Evolutionary conservation across 2,329 filamentous ascomycete genomes (phyloP).

Genomic region (Aspergillus niger): DNA sequence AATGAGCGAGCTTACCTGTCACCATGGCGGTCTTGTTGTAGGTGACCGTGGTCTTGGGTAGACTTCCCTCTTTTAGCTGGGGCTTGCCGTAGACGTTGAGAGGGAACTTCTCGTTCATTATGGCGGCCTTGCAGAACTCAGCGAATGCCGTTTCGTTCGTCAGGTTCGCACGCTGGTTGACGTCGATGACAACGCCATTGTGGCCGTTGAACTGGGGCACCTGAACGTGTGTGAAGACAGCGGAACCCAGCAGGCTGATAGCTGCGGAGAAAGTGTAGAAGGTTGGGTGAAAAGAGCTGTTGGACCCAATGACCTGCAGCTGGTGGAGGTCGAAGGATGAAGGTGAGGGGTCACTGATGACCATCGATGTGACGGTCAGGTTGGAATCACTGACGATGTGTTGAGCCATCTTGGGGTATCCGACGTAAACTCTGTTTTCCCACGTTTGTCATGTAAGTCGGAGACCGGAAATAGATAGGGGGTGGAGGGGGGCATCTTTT

Average conservation of each 20-base stretch:
- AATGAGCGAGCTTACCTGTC: slow-evolving; percentile 49
- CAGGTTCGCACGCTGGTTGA: slow-evolving; percentile 51
- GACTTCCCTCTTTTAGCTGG: slow-evolving; percentile 51
- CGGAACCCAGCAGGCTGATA: slow-evolving; percentile 49
- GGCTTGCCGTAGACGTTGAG: slow-evolving; percentile 57
- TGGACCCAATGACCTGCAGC: slow-evolving; percentile 49
- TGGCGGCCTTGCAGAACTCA: slow-evolving; percentile 52
- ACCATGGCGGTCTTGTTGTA: slow-evolving; percentile 61
- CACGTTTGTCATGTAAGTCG: neutral
- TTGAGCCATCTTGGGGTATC: slow-evolving; percentile 61
- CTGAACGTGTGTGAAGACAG: slow-evolving; percentile 47
- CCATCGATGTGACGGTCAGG: slow-evolving; percentile 53
- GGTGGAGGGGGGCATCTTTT: neutral
- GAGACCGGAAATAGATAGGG: neutral
- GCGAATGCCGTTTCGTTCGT: slow-evolving; percentile 49
- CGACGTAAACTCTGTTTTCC: slow-evolving; percentile 56
- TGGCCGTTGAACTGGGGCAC: slow-evolving; percentile 50
- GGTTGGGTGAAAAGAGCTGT: slow-evolving; percentile 55
- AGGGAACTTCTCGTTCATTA: slow-evolving; percentile 52
- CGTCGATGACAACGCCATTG: slow-evolving; percentile 43
- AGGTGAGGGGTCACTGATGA: slow-evolving; percentile 53
- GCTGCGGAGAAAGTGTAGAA: slow-evolving; percentile 57
- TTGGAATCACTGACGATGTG: slow-evolving; percentile 54
- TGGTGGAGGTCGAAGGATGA: slow-evolving; percentile 54
- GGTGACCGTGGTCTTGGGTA: slow-evolving; percentile 54